A percentile compares a stretch with the other conserved stretches of the same genome.
These are phyloP conservation scores for Litchi chinensis DNA, from an alignment of 345 rosid species.

Conservation along the genomic window DNA sequence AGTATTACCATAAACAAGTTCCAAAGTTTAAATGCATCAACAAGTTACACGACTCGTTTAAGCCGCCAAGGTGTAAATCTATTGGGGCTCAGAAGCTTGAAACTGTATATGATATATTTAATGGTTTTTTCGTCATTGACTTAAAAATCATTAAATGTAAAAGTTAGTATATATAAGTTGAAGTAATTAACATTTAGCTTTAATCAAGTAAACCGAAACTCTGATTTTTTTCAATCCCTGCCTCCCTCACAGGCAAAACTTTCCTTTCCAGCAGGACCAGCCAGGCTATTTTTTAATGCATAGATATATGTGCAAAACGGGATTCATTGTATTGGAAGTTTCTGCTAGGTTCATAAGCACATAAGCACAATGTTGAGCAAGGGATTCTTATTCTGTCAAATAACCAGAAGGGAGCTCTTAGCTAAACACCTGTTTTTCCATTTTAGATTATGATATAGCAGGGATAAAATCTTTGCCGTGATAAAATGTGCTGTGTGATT, in stretches of 20 bases:
- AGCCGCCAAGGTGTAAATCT: not conserved
- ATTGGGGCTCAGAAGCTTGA: not conserved
- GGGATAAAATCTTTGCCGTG: not conserved
- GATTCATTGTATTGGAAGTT: not conserved
- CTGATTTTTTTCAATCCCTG: not conserved
- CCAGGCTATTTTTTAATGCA: not conserved
- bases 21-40: not conserved
- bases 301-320: not conserved
- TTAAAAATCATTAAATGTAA: not conserved
- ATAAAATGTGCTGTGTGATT: not conserved
- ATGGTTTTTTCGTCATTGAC: not conserved
- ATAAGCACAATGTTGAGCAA: not conserved
- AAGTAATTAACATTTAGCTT: not conserved
- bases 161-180: not conserved
- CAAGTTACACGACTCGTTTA: not conserved
- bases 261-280: not conserved
- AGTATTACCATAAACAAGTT: not conserved
- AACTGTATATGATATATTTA: not conserved
- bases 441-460: not conserved
- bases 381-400: not conserved
- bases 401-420: not conserved
- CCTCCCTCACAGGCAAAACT: not conserved
- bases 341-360: not conserved
- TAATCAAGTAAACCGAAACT: not conserved
- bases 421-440: not conserved